Percentiles rank a stretch among this genome's conserved stretches.
These are phyloP conservation scores for Nemania diffusa DNA, from an alignment of 2,329 filamentous ascomycete species.

Conservation along the genomic window DNA sequence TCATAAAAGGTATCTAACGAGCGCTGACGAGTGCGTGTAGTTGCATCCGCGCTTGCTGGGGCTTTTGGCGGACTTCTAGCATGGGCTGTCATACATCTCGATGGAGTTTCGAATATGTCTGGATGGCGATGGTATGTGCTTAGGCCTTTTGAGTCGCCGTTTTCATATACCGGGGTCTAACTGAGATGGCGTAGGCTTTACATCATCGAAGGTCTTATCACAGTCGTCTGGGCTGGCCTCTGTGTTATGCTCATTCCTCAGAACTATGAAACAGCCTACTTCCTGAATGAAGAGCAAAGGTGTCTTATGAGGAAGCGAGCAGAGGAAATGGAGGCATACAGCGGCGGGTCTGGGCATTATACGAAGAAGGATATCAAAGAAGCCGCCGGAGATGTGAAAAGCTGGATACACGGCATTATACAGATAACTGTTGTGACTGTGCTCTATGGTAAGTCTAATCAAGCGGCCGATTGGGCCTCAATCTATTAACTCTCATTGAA, in stretches of 20 bases:
- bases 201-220: constrained; percentile 42
- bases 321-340: constrained; percentile 41
- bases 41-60: constrained; percentile 43
- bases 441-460: constrained; percentile 45
- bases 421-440: constrained; percentile 55
- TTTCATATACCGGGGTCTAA: not conserved
- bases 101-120: constrained; percentile 42
- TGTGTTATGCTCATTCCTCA: constrained; percentile 36
- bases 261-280: constrained; percentile 39
- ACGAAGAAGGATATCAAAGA: constrained; percentile 40
- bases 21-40: constrained; percentile 29
- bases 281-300: constrained; percentile 38
- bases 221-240: constrained; percentile 32
- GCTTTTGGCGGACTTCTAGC: constrained; percentile 47
- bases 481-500: constrained; percentile 7
- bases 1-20: no score
- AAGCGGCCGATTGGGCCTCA: not conserved
- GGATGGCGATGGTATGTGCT: constrained; percentile 45
- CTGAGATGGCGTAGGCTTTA: constrained; percentile 31
- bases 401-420: constrained; percentile 47
- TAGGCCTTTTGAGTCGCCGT: not conserved
- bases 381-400: constrained; percentile 44
- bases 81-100: constrained; percentile 44
- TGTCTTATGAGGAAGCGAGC: constrained; percentile 39
- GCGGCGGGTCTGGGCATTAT: constrained; percentile 41